A percentile compares a stretch with the other conserved stretches of the same genome.
Evolutionary conservation across 768 basidiomycete species (phyloP).

Genomic region (Amanita phalloides): DNA sequence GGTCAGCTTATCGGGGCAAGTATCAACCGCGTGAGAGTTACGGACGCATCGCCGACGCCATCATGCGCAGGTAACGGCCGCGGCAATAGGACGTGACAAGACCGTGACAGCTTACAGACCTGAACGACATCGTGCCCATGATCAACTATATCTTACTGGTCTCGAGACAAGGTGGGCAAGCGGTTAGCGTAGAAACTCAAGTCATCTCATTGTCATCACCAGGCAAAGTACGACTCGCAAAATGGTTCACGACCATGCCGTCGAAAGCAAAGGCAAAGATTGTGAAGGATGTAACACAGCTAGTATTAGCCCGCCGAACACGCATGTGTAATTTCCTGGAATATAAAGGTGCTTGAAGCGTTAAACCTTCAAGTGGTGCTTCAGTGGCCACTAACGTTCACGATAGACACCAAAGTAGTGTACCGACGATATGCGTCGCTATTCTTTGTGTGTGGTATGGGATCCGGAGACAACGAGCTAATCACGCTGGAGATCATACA

Average conservation of each 20-base stretch:
- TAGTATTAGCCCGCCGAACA: constrained; percentile 89
- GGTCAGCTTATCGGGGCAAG: neutral
- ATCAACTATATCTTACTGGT: constrained; percentile 98
- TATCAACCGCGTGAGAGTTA: neutral
- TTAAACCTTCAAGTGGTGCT: neutral
- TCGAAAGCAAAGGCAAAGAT: constrained; percentile 92
- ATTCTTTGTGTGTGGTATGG: constrained; percentile 92
- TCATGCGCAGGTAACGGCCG: neutral
- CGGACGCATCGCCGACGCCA: neutral
- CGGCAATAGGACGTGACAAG: neutral
- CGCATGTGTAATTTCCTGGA: constrained; percentile 99
- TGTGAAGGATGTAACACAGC: constrained; percentile 97
- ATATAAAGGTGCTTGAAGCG: constrained; percentile 69
- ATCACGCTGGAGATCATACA: constrained; percentile 93
- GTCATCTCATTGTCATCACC: constrained; percentile 1
- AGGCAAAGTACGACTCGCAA: constrained; percentile 96
- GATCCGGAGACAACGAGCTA: constrained; percentile 83
- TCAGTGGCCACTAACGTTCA: constrained; percentile 15
- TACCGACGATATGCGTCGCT: constrained; percentile 95
- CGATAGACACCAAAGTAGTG: constrained; percentile 81
- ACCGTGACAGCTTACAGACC: neutral
- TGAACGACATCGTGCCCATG: constrained; percentile 28
- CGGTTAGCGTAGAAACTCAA: constrained; percentile 1
- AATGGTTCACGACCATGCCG: constrained; percentile 96
- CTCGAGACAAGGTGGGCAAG: constrained; percentile 76